Evolutionary conservation across 2,329 filamentous ascomycete species (phyloP).

Genomic region (Aspergillus costaricaensis): DNA sequence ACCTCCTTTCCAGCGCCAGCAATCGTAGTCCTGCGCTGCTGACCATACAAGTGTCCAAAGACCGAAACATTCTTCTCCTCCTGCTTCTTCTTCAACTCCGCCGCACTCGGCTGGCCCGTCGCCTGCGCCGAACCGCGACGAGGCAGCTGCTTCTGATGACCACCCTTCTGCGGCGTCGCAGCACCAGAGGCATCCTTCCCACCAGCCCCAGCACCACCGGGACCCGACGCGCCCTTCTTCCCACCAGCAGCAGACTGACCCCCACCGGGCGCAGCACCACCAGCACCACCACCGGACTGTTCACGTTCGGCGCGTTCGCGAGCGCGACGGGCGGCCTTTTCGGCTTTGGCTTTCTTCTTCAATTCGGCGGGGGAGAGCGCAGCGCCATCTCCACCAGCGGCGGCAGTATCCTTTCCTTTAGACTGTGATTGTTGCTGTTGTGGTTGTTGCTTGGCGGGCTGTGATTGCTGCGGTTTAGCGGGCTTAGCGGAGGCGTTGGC

Average conservation of each 20-base stretch:
- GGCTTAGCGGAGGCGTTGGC: conserved; percentile 25
- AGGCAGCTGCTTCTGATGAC: conserved; percentile 29
- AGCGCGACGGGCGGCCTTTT: conserved; percentile 84
- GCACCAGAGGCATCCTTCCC: conserved; percentile 26
- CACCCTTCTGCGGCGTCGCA: conserved; percentile 32
- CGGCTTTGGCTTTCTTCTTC: conserved; percentile 86
- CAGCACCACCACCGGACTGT: conserved; percentile 42
- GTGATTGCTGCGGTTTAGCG: conserved; percentile 19
- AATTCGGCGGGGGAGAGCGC: conserved; percentile 63
- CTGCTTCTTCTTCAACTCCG: conserved; percentile 50
- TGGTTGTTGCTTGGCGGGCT: conserved; percentile 19
- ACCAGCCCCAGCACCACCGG: conserved; percentile 15
- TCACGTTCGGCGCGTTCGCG: conserved; percentile 63
- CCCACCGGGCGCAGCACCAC: conserved; percentile 24
- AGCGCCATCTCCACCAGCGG: conserved; percentile 27
- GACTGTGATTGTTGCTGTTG: conserved; percentile 21
- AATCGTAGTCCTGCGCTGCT: conserved; percentile 66
- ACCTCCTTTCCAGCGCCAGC: conserved; percentile 69
- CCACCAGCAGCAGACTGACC: conserved; percentile 16
- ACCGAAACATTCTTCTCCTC: conserved; percentile 69
- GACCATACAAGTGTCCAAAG: conserved; percentile 83
- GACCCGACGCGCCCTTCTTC: conserved; percentile 36
- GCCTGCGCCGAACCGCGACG: conserved; percentile 42
- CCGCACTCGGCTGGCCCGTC: conserved; percentile 39
- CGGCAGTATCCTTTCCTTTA: conserved; percentile 26